phyloP scores from a whole-genome alignment of 31 red algal genomes.

The Bonnemaisonia californica region DNA sequence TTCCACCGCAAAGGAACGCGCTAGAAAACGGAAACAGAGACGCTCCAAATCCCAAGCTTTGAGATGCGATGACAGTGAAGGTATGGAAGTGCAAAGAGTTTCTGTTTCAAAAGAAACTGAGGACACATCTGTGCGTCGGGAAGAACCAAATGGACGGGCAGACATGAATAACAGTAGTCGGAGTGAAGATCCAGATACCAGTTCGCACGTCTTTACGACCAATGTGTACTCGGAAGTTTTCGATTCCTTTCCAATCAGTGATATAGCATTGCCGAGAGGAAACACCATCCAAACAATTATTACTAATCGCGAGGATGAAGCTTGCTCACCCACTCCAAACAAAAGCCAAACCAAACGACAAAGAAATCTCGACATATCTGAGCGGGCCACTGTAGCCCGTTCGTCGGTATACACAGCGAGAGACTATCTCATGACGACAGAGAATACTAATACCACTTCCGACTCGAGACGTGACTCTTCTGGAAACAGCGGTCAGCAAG shows the following conservation, averaged over 20 bases:
- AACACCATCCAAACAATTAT: background rate
- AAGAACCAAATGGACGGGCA: no score
- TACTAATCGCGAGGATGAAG: background rate
- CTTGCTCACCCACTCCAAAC: background rate
- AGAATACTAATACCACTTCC: background rate
- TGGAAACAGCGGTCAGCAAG: background rate
- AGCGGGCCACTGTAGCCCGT: background rate
- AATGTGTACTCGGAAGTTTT: slow-evolving; percentile 62
- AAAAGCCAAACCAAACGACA: background rate
- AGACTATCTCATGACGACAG: slow-evolving; percentile 21
- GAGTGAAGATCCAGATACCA: background rate
- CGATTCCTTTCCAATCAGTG: slow-evolving; percentile 24
- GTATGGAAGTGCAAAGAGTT: background rate
- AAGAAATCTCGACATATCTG: background rate
- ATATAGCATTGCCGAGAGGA: background rate
- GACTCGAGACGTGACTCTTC: background rate
- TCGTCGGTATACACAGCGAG: slow-evolving; percentile 32
- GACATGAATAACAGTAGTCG: background rate
- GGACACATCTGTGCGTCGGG: no score
- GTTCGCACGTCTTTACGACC: slow-evolving; percentile 53
- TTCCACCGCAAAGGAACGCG: background rate
- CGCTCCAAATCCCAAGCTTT: background rate
- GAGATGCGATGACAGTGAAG: background rate
- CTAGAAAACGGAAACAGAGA: background rate
- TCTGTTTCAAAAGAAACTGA: background rate